Evolutionary conservation across 805 yeast genomes (phyloP).

Genomic region (Schwanniomyces polymorphus): DNA sequence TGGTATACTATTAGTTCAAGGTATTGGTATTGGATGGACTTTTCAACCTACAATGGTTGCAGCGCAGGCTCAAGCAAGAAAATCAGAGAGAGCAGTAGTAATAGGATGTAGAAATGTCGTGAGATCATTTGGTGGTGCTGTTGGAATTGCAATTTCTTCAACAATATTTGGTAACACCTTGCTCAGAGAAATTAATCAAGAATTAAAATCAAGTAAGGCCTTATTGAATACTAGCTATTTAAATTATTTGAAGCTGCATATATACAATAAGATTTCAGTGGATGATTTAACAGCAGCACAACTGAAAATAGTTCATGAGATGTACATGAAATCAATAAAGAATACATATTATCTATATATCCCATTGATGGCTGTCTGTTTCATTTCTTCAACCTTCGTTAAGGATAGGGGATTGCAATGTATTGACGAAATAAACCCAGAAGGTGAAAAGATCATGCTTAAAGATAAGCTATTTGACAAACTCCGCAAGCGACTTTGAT

Average conservation of each 20-base stretch:
- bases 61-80: constrained; percentile 50
- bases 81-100: constrained; percentile 57
- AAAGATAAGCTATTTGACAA: not conserved
- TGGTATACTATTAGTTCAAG: constrained; percentile 5
- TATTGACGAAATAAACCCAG: constrained; percentile 22
- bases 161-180: constrained; percentile 37
- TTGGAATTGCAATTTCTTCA: constrained; percentile 53
- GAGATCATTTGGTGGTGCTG: constrained; percentile 62
- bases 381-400: constrained; percentile 28
- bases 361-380: constrained; percentile 35
- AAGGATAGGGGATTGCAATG: constrained; percentile 40
- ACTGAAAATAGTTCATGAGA: constrained; percentile 14
- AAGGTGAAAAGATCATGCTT: not conserved
- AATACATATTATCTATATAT: constrained; percentile 32
- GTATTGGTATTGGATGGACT: constrained; percentile 44
- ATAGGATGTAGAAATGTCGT: constrained; percentile 57
- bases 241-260: constrained; percentile 16
- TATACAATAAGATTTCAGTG: constrained; percentile 20
- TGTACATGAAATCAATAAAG: constrained; percentile 28
- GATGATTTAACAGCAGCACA: constrained; percentile 19
- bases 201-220: not conserved
- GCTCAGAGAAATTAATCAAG: constrained; percentile 16
- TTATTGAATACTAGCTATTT: constrained; percentile 8
- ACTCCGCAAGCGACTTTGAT: constrained; percentile 5
- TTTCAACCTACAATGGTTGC: constrained; percentile 58